Percentiles rank a stretch among this genome's conserved stretches.
Conservation (phyloP, 2,329 filamentous ascomycete species). For the Talaromyces sp. region DNA sequence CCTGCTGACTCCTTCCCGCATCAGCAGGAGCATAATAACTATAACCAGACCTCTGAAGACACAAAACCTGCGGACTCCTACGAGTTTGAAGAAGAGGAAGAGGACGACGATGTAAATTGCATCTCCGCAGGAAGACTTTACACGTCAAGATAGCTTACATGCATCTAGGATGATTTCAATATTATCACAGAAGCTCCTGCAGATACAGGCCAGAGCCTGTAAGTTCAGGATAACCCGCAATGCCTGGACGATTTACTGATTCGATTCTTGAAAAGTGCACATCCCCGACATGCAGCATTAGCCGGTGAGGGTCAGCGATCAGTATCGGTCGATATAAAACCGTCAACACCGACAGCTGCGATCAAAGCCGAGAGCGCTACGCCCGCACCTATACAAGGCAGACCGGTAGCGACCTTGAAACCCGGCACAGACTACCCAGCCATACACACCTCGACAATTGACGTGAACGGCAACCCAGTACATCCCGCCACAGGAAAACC, state of each 20-base stretch:
- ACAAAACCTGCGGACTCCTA: constrained; percentile 35
- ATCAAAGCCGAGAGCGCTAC: constrained; percentile 32
- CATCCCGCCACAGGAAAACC: constrained; percentile 74
- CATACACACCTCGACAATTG: constrained; percentile 71
- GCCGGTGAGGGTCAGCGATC: constrained; percentile 36
- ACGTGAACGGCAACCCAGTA: constrained; percentile 77
- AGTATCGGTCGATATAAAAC: constrained; percentile 34
- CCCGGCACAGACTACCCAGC: constrained; percentile 64
- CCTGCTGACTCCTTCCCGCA: constrained; percentile 38
- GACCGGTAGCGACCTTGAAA: constrained; percentile 45
- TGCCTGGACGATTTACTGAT: constrained; percentile 22
- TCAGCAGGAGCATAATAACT: constrained; percentile 28
- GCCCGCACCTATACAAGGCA: constrained; percentile 31
- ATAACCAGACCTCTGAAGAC: constrained; percentile 32
- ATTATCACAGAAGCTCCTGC: constrained; percentile 49
- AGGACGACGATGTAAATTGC: constrained; percentile 28
- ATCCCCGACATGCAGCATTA: constrained; percentile 38
- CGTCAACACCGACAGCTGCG: constrained; percentile 34
- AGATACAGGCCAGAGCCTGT: constrained; percentile 40
- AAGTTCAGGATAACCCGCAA: constrained; percentile 22
- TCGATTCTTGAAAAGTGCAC: constrained; percentile 30
- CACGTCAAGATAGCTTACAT: constrained; percentile 19
- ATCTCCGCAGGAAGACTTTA: not conserved
- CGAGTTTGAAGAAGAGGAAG: constrained; percentile 44
- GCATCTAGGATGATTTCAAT: constrained; percentile 46